Conservation (phyloP, 108 stramenopile species). For the Fistulifera pelliculosa region DNA sequence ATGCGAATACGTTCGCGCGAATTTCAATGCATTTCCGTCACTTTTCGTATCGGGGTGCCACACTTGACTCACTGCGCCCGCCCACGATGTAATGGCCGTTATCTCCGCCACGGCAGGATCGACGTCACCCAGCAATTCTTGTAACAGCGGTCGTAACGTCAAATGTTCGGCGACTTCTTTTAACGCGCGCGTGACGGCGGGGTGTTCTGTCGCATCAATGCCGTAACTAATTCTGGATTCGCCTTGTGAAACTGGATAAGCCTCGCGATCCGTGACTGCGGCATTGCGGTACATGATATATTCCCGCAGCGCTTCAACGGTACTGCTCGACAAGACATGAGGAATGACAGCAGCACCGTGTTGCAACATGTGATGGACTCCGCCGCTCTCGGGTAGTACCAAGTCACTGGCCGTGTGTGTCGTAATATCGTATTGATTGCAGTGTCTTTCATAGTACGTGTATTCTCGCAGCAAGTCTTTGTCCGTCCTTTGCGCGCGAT, state of each 20-base stretch:
- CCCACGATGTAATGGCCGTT: conserved; percentile 40
- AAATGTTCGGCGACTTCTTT: conserved; percentile 29
- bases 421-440: conserved; percentile 26
- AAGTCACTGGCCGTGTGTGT: conserved; percentile 3
- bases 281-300: conserved; percentile 33
- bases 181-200: conserved; percentile 30
- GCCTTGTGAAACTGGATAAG: conserved; percentile 33
- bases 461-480: conserved; percentile 30
- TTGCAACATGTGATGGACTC: conserved; percentile 18
- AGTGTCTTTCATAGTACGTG: conserved; percentile 46
- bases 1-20: conserved; percentile 46
- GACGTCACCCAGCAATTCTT: conserved; percentile 28
- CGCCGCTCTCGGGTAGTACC: background rate
- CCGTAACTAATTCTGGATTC: conserved; percentile 35
- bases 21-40: conserved; percentile 42
- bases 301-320: conserved; percentile 21
- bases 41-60: conserved; percentile 56
- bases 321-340: conserved; percentile 15
- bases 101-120: conserved; percentile 49
- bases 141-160: conserved; percentile 15
- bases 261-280: conserved; percentile 20
- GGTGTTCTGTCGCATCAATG: conserved; percentile 47
- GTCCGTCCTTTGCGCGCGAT: conserved; percentile 33
- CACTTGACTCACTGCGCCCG: conserved; percentile 27
- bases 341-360: conserved; percentile 41